Evolutionary conservation across 1,284 basidiomycete species (phyloP).

Genomic region (Ustilago lituana): DNA sequence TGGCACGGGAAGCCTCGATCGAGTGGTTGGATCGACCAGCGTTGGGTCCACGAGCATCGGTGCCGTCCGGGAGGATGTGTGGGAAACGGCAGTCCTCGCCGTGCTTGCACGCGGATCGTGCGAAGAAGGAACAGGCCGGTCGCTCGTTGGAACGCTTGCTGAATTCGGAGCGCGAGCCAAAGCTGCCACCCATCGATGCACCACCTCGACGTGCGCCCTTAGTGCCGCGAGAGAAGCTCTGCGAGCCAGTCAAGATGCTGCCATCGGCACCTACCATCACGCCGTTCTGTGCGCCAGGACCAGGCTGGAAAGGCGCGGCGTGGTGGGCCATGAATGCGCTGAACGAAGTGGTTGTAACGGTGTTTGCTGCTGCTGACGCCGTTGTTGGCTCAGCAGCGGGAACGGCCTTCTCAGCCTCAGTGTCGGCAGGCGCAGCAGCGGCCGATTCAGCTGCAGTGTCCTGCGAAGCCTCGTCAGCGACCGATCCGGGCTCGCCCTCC

Average conservation of each 20-base stretch:
- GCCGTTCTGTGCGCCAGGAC: constrained; percentile 28
- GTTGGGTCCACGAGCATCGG: constrained; percentile 57
- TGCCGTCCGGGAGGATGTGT: constrained; percentile 64
- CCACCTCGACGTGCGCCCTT: constrained; percentile 42
- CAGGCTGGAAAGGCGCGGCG: constrained; percentile 61
- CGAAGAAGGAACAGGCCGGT: constrained; percentile 65
- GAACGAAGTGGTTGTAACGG: constrained; percentile 53
- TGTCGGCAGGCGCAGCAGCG: constrained; percentile 4
- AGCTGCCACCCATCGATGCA: constrained; percentile 31
- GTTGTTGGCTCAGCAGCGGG: constrained; percentile 15
- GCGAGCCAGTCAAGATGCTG: constrained; percentile 15
- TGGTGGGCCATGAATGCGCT: constrained; percentile 62
- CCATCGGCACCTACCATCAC: constrained; percentile 24
- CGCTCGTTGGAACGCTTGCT: constrained; percentile 53
- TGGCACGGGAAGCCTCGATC: constrained; percentile 41
- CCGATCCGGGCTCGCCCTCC: constrained; percentile 16
- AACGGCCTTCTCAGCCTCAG: constrained; percentile 9
- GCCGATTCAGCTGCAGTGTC: constrained; percentile 6
- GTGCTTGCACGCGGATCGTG: constrained; percentile 60
- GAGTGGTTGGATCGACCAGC: constrained; percentile 45
- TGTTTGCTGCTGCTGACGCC: constrained; percentile 10
- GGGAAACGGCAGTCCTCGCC: constrained; percentile 66
- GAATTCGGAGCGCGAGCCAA: constrained; percentile 38
- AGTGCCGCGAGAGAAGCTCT: constrained; percentile 26
- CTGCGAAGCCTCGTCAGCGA: constrained; percentile 4